Conservation (phyloP, 2,329 filamentous ascomycete genomes). For the Aspergillus sp. region DNA sequence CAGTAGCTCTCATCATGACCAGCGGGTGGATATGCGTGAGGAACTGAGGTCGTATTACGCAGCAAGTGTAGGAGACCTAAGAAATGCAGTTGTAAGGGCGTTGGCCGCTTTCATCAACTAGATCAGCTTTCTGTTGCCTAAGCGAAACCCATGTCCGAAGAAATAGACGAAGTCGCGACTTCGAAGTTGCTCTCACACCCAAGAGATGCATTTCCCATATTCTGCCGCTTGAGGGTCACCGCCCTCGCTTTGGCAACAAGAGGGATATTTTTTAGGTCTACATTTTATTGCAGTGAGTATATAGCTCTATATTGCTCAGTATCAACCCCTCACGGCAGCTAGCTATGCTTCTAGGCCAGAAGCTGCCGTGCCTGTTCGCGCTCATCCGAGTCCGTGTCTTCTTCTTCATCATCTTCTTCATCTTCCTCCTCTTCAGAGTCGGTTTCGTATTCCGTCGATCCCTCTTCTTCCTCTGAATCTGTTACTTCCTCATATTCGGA, state of each 20-base stretch:
- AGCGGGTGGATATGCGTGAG: constrained; percentile 17
- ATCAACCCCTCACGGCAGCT: neutral
- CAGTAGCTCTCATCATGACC: constrained; percentile 37
- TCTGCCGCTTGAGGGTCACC: constrained; percentile 3
- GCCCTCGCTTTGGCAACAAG: neutral
- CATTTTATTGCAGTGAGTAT: neutral
- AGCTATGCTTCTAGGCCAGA: constrained; percentile 10
- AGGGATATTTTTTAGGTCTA: neutral
- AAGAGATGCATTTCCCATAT: constrained; percentile 2
- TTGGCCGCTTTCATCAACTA: neutral
- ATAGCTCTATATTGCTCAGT: neutral
- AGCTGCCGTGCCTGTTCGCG: constrained; percentile 38
- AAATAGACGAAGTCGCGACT: neutral
- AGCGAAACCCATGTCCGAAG: constrained; percentile 4
- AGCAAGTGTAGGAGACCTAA: neutral
- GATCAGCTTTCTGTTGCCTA: constrained; percentile 5
- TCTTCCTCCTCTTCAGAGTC: constrained; percentile 49
- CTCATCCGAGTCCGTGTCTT: constrained; percentile 52
- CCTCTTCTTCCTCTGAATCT: constrained; percentile 57
- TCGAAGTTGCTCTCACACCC: neutral
- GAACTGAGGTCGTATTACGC: constrained; percentile 11
- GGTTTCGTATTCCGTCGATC: constrained; percentile 53
- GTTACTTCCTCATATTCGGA: constrained; percentile 57
- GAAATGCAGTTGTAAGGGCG: constrained; percentile 2
- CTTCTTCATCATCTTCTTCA: constrained; percentile 50